Base-by-base conservation (phyloP, 148 eudicot species). In the Silene conica region DNA sequence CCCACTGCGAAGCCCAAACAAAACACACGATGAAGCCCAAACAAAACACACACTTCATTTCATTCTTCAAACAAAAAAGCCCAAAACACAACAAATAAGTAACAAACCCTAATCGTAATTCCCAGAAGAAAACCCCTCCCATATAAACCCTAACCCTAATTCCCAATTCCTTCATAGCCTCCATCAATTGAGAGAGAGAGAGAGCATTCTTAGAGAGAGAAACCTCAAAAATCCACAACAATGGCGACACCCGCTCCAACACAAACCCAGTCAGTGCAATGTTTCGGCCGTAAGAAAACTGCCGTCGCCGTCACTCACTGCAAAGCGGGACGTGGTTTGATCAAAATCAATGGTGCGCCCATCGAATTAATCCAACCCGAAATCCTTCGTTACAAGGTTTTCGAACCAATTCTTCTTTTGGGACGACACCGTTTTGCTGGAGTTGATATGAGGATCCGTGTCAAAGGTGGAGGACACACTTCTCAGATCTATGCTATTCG, bases 241-340 rank as follows among this genome's bases (percentile, higher is more conserved):
- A 81, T 74, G 78, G 75, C 72, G 69, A 34, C 77, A 9, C 3
- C 52, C 11, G 43, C 83, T 5, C 21, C 76, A 62, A 20, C 67
- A 2, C 38, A 75, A 13, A 12, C 15, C 20, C 73, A 81, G 34
- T 77, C 80, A 12, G 84, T 81, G 13, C 84, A 81, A 74, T 81
- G 84, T 69, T 81, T 81, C 72, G 84, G 84, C 1, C 77, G 84
- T 10, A 81, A 81, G 75, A 81, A 81, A 75, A 81, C 76, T 25
- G 84, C 84, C 5, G 84, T 81, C 0, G 84, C 84, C 7, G 84
- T 81, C 0, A 74, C 80, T 48, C 72, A 77, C 84, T 81, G 84
- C 84, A 81, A 81, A 65, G 70, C 72, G 2, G 84, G 84, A 0
- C 71, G 74, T 8, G 83, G 83, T 11, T 8, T 72, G 4, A 72